phyloP scores from a whole-genome alignment of 73 alveolate species.

The Paramecium caudatum region DNA sequence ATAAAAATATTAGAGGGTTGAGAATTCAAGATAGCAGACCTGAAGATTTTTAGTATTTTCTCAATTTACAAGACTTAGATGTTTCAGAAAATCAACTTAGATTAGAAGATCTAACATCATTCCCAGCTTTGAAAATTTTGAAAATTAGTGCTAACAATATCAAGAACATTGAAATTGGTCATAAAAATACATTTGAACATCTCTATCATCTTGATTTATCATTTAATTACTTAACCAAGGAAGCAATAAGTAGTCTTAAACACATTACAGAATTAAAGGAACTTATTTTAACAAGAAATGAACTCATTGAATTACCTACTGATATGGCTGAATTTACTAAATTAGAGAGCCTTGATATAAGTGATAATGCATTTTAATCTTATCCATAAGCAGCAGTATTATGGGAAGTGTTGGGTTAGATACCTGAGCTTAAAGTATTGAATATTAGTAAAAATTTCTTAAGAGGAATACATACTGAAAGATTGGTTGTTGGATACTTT shows the following conservation, averaged over 20 bases:
- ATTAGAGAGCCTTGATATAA: conserved; percentile 56
- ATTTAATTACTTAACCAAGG: conserved; percentile 61
- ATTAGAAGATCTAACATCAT: conserved; percentile 70
- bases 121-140: conserved; percentile 57
- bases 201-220: conserved; percentile 66
- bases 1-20: conserved; percentile 42
- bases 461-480: conserved; percentile 77
- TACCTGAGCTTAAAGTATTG: conserved; percentile 52
- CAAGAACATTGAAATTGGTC: conserved; percentile 22
- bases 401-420: conserved; percentile 70
- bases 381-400: conserved; percentile 54
- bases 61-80: conserved; percentile 73
- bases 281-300: conserved; percentile 67
- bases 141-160: conserved; percentile 71
- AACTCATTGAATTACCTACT: conserved; percentile 69
- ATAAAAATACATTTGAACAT: conserved; percentile 58
- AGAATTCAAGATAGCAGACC: conserved; percentile 58
- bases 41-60: conserved; percentile 70
- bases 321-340: conserved; percentile 64
- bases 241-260: conserved; percentile 51
- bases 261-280: conserved; percentile 68
- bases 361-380: conserved; percentile 72
- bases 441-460: conserved; percentile 66
- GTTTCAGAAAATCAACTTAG: conserved; percentile 61
- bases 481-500: conserved; percentile 68